Evolutionary conservation across 495 filamentous ascomycete genomes (phyloP), one percentile per base, ranked within the genome.

Genomic region (Aspergillus egyptiacus): DNA sequence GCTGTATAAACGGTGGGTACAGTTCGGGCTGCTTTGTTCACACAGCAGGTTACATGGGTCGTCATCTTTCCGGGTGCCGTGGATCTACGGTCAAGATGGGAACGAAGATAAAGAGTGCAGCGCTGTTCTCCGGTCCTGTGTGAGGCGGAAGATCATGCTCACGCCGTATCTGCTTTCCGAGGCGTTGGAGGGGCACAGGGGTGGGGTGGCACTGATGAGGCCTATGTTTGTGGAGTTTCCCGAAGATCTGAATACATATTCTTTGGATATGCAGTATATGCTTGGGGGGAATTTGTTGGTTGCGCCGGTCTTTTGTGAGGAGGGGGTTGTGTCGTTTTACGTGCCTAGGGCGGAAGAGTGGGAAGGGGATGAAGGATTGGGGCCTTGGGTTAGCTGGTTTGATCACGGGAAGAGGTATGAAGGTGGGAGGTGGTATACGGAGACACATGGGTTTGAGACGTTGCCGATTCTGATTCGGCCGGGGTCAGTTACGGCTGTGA

Each of bases 1-100:
- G 59, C 77, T 87, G 50, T 88, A 88, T 62, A 88, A 87, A 62
- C 78, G 84, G 27, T 88, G 84, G 84, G 82, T 87, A 6, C 82
- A 83, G 4, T 85, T 86, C 51, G 83, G 84, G 0, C 72, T 87
- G 0, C 60, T 88, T 11, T 85, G 80, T 54, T 79, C 77, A 0
- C 83, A 86, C 60, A 82, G 77, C 28, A 77, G 83, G 3, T 69
- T 88, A 3, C 83, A 86, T 61, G 84, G 84, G 1, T 67, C 64
- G n/a, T 77, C 73, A 20, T 81, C 78, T 10, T 87, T 84, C 67
- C 80, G 82, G 20, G 83, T 86, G 8, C 84, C 83, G 19, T 87
- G 84, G 84, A 75, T 79, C 15, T 80, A 86, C 53, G 84, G 84
- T 46, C 64, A 80, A 49, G 78, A 84, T 48, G n/a, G 84, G 84